Evolutionary conservation across 441 rosid genomes (phyloP).

Genomic region (Erodium texanum): DNA sequence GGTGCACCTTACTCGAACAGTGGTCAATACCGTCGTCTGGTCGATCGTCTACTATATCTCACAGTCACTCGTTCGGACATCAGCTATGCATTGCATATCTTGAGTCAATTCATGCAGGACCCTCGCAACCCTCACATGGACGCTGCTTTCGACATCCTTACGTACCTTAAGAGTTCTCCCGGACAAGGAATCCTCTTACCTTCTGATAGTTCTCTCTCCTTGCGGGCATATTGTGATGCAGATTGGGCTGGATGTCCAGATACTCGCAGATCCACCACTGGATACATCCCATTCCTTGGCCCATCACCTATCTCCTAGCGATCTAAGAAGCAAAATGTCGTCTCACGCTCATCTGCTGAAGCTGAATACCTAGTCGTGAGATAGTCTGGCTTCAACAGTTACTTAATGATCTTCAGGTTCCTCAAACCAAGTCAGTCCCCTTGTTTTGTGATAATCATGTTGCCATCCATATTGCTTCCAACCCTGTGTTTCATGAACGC

Average conservation of each 20-base stretch:
- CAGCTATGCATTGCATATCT: not conserved
- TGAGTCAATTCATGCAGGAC: conserved; percentile 2
- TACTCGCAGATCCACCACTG: not conserved
- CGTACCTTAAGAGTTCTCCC: conserved; percentile 8
- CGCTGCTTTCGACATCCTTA: not conserved
- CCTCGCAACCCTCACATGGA: not conserved
- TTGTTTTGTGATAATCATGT: not conserved
- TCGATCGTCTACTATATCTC: conserved; percentile 10
- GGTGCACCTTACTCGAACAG: no score
- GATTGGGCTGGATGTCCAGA: conserved; percentile 11
- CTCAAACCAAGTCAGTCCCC: not conserved
- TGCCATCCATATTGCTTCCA: not conserved
- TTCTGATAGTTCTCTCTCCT: not conserved
- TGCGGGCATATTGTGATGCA: conserved; percentile 7
- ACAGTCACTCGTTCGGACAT: conserved; percentile 8
- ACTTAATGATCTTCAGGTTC: not conserved
- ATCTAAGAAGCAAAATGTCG: not conserved
- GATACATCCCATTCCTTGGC: not conserved
- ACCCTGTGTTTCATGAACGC: not conserved
- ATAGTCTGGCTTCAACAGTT: not conserved
- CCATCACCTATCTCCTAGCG: not conserved
- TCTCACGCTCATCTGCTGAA: no score
- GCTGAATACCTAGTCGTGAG: no score
- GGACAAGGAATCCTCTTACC: not conserved
- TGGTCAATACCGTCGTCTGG: not conserved